Evolutionary conservation across 2,329 filamentous ascomycete species (phyloP), one percentile per base, ranked within the genome.

Genomic region (Colletotrichum noveboracense): DNA sequence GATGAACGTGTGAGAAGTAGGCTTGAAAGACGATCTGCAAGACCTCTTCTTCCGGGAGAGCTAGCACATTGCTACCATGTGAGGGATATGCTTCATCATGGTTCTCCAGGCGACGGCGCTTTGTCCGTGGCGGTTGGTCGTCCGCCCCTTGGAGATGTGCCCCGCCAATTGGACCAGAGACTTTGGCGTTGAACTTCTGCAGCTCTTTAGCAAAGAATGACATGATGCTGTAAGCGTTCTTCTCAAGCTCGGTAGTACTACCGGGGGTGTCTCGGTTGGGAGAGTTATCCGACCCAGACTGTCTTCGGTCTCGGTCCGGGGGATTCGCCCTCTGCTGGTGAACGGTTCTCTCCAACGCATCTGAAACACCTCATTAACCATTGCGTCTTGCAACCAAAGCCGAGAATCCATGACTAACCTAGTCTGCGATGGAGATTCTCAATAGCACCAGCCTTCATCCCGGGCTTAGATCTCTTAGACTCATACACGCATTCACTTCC

Each of bases 1-100:
- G 85, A 56, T 86, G 85, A 2, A 86, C 80, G 14, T 80, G 76
- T 9, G 75, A 75, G 70, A 86, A 86, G 73, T 86, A 85, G 6
- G 82, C 79, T n/a, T 80, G 77, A 2, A 85, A 70, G 1, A 83
- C 64, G 16, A 78, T 70, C 12, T 82, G 75, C 2, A 84, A 8
- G 4, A 78, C 18, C 12, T 81, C 70, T n/a, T 76, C 28, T 65
- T 79, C 66, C 12, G 38, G 71, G 0, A 70, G n/a, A 12, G 5
- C 16, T 12, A 28, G 69, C 4, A 18, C 1, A 13, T 36, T 24
- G n/a, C 24, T 18, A 9, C 26, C 32, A 12, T 3, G 10, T 32
- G 38, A 24, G 1, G 62, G 14, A 9, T 26, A 21, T 74, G 61
- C 28, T n/a, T 43, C 38, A 7, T 73, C 21, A 28, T 55, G 26